Evolutionary conservation across 805 yeast species (phyloP).

Genomic region (Cyberlindnera maclurae): DNA sequence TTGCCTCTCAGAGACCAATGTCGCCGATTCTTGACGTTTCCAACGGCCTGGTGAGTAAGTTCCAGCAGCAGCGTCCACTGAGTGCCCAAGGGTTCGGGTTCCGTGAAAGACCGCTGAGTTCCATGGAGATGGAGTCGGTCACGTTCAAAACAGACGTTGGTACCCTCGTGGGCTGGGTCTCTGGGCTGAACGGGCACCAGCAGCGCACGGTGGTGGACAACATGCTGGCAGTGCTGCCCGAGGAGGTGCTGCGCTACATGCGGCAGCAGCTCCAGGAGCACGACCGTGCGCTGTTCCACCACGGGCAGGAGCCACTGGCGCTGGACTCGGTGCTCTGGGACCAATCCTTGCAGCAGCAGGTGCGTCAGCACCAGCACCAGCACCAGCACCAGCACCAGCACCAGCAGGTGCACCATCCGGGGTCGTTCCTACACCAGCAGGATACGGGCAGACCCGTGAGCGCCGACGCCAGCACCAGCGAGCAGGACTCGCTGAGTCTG

Average conservation of each 20-base stretch:
- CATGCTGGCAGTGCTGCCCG: slow-evolving; percentile 41
- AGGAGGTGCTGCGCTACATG: slow-evolving; percentile 44
- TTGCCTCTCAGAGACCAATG: slow-evolving; percentile 13
- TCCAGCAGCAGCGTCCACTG: slow-evolving; percentile 18
- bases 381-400: slow-evolving; percentile 29
- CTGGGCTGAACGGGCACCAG: slow-evolving; percentile 42
- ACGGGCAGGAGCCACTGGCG: slow-evolving; percentile 29
- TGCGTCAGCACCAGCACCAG: neutral
- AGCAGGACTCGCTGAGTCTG: slow-evolving; percentile 13
- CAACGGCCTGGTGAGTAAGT: slow-evolving; percentile 7
- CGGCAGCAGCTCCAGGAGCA: slow-evolving; percentile 25
- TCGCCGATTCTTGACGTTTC: slow-evolving; percentile 22
- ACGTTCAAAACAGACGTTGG: slow-evolving; percentile 45
- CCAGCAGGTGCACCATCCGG: slow-evolving; percentile 21
- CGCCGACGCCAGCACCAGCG: slow-evolving; percentile 31
- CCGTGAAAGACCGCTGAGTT: slow-evolving; percentile 25
- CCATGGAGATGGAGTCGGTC: slow-evolving; percentile 24
- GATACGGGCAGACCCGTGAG: slow-evolving; percentile 32
- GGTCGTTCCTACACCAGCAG: slow-evolving; percentile 19
- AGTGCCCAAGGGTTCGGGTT: slow-evolving; percentile 21
- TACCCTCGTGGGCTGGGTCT: slow-evolving; percentile 44
- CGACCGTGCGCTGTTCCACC: slow-evolving; percentile 4
- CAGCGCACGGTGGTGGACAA: slow-evolving; percentile 47
- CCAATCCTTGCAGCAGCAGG: neutral
- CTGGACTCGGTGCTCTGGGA: slow-evolving; percentile 32